Percentiles rank a stretch among this genome's conserved stretches.
Evolutionary conservation across 192 early-diverging fungal species (phyloP).

Genomic region (Coemansia sp.): DNA sequence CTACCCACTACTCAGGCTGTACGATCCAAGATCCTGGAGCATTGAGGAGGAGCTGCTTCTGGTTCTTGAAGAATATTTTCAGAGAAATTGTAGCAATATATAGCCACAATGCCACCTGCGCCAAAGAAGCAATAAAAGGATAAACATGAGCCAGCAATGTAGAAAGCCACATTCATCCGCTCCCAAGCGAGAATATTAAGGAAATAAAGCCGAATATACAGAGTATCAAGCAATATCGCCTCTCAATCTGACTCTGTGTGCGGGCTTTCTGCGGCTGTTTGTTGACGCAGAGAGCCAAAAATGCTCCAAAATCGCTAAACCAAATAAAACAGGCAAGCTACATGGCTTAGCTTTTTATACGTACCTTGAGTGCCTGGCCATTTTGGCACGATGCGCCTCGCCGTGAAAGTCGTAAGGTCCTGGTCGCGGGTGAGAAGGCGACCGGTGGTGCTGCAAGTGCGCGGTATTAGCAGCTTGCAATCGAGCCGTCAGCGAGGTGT

Average conservation of each 20-base stretch:
- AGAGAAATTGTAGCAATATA: constrained; percentile 12
- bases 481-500: constrained; percentile 10
- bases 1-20: neutral
- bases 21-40: neutral
- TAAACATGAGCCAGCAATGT: neutral
- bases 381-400: constrained; percentile 38
- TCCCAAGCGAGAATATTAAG: neutral
- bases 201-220: neutral
- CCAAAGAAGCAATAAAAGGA: constrained; percentile 1
- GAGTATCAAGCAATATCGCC: neutral
- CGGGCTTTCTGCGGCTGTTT: neutral
- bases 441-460: constrained; percentile 11
- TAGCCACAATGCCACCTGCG: constrained; percentile 2
- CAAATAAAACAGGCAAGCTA: neutral
- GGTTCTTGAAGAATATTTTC: neutral
- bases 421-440: constrained; percentile 18
- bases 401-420: constrained; percentile 27
- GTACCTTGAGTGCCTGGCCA: constrained; percentile 49
- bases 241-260: neutral
- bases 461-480: constrained; percentile 4
- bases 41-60: neutral
- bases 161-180: constrained; percentile 6
- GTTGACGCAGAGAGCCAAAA: neutral
- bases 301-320: neutral
- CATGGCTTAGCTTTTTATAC: constrained; percentile 11